Evolutionary conservation across 139 green algal species (phyloP).

Genomic region (Deuterostichococcus epilithicus): DNA sequence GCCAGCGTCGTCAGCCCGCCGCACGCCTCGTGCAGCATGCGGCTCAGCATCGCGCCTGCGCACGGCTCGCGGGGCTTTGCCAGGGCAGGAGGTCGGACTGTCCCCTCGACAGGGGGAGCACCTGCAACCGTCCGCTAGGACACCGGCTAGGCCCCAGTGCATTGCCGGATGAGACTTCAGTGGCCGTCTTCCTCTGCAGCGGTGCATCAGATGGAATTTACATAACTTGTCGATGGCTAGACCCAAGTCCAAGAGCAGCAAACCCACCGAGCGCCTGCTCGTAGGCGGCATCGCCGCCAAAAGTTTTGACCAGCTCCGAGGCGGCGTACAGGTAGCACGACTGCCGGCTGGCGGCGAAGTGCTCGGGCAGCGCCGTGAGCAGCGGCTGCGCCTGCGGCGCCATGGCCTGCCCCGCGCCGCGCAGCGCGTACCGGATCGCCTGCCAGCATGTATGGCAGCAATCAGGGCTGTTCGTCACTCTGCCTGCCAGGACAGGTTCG

Average conservation of each 20-base stretch:
- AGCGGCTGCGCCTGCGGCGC: slow-evolving; percentile 48
- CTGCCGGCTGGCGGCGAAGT: slow-evolving; percentile 56
- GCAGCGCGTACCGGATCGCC: slow-evolving; percentile 49
- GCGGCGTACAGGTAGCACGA: slow-evolving; percentile 76
- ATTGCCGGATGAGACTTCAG: too few species aligned
- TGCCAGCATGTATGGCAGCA: too few species aligned
- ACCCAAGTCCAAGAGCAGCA: background rate
- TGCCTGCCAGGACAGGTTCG: too few species aligned
- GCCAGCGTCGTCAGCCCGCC: slow-evolving; percentile 30
- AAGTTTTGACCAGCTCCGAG: slow-evolving; percentile 79
- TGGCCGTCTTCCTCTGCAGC: too few species aligned
- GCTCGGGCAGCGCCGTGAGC: slow-evolving; percentile 46
- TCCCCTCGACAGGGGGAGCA: too few species aligned
- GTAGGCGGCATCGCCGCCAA: slow-evolving; percentile 41
- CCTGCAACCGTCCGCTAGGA: too few species aligned
- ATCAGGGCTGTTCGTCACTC: too few species aligned
- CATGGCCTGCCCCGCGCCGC: slow-evolving; percentile 33
- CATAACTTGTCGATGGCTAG: too few species aligned
- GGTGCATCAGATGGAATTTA: too few species aligned
- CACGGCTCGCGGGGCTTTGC: background rate
- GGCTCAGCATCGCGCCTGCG: slow-evolving; percentile 44
- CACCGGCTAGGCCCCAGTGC: too few species aligned
- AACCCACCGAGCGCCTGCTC: slow-evolving; percentile 38
- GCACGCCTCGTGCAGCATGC: slow-evolving; percentile 44
- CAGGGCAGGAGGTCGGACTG: too few species aligned